Percentiles rank a stretch among this genome's conserved stretches.
These are phyloP conservation scores for Blastobotrys proliferans DNA, from an alignment of 1,139 yeast genomes.

Conservation along the genomic window DNA sequence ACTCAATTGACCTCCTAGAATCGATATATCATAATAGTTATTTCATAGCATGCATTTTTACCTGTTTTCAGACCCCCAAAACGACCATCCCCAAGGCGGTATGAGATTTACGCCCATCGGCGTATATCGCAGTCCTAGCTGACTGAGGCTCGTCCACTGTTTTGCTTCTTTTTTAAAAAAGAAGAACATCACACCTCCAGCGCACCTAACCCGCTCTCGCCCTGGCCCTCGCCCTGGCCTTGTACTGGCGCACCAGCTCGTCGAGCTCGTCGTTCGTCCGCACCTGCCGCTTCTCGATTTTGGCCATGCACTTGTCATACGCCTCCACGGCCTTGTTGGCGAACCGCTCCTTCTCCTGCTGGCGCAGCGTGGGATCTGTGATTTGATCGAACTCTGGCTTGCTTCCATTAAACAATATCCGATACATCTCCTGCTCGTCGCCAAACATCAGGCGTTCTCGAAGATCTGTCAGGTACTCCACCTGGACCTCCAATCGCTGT, in stretches of 20 bases:
- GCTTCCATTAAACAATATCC: neutral
- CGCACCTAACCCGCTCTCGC: too few species aligned
- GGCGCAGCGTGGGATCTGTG: neutral
- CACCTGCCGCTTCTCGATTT: neutral
- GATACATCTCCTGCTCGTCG: neutral
- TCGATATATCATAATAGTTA: too few species aligned
- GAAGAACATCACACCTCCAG: too few species aligned
- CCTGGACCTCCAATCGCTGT: neutral
- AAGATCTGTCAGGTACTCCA: neutral
- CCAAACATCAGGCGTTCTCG: conserved; percentile 1
- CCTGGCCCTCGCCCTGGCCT: too few species aligned
- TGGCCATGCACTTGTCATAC: neutral
- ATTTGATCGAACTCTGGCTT: neutral
- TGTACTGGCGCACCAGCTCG: neutral
- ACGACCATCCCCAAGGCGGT: too few species aligned
- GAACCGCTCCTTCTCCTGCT: neutral
- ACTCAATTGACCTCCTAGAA: too few species aligned
- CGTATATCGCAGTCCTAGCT: too few species aligned
- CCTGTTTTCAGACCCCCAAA: too few species aligned
- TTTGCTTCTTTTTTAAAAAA: too few species aligned
- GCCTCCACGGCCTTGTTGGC: neutral
- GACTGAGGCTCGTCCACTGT: too few species aligned
- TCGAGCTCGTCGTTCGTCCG: neutral
- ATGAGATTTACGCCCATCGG: too few species aligned
- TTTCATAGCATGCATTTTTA: too few species aligned